Percentiles rank a stretch among this genome's conserved stretches.
These are phyloP conservation scores for Henckelia pumila DNA, from an alignment of 257 asterid genomes.

Conservation along the genomic window DNA sequence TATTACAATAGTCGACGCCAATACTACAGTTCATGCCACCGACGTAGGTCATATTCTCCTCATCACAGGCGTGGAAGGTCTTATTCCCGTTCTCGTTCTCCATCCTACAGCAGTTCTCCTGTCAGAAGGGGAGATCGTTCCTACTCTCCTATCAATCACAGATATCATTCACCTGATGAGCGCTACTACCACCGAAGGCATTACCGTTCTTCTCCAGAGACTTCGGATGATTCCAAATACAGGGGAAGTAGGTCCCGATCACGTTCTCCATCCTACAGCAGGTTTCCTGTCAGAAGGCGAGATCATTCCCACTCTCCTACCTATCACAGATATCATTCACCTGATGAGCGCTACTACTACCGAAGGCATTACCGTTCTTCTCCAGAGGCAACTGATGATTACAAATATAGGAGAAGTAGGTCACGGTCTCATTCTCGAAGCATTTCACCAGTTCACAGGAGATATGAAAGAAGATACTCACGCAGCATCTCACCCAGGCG, in stretches of 20 bases:
- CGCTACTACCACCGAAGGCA: no score
- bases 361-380: slow-evolving; percentile 4
- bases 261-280: slow-evolving; percentile 55
- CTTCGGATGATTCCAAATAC: no score
- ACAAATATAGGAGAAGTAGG: slow-evolving; percentile 17
- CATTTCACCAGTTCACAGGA: no score
- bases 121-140: slow-evolving; percentile 39
- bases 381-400: slow-evolving; percentile 29
- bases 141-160: slow-evolving; percentile 37
- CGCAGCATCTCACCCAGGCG: slow-evolving; percentile 38
- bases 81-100: slow-evolving; percentile 52
- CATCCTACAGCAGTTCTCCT: slow-evolving; percentile 58
- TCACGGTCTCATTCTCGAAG: background rate
- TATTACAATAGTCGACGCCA: slow-evolving; percentile 29
- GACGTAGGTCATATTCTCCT: slow-evolving; percentile 38
- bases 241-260: no score
- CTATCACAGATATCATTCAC: slow-evolving; percentile 38
- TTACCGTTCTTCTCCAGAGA: no score
- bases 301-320: slow-evolving; percentile 47
- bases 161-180: slow-evolving; percentile 44
- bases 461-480: no score
- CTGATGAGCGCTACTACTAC: slow-evolving; percentile 26
- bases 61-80: slow-evolving; percentile 44
- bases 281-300: slow-evolving; percentile 45
- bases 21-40: slow-evolving; percentile 27